Evolutionary conservation across 2,329 filamentous ascomycete genomes (phyloP), one percentile per base, ranked within the genome.

Genomic region (Aspergillus fumigatiaffinis): DNA sequence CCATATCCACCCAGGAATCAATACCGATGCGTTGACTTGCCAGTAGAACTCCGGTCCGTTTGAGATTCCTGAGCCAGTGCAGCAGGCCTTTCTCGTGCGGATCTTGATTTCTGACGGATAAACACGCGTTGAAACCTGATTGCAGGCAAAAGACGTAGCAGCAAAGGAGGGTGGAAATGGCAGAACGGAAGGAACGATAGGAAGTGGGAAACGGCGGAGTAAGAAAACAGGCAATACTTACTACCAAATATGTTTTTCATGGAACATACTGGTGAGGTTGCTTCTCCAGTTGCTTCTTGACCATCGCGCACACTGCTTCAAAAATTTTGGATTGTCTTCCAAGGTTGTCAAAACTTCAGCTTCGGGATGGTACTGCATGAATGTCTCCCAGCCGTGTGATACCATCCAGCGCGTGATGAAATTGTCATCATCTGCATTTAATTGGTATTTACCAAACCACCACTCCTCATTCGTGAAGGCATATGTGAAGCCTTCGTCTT

Each of bases 321-420:
- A 80, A 71, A 96, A 97, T 70, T 92, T 95, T 56, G 83, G 80
- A 71, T 92, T 89, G 72, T 93, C 90, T 75, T 97, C 93, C 44
- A 97, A 82, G 3, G 92, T 97, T 26, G 93, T 97, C 78, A 94
- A 87, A 59, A 97, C 88, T 76, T 95, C 90, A 68, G 91, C 95
- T 71, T 95, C 91, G 50, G 84, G 85, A 73, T 96, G 88, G 77
- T 96, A 96, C 78, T 97, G 93, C 74, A 97, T 90, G 82, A 90
- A 93, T 23, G 92, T 97, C 78, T 95, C 91, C 90, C 91, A 96
- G 65, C 88, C 84, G 77, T 96, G 89, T 63, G 87, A 90, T 65
- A 97, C 92, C 69, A 97, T 84, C 93, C 93, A 97, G 57, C 93
- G 87, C 6, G 93, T 97, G 66, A 97, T 91, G 77, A 97, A 97